Percentiles rank a stretch among this genome's conserved stretches.
Evolutionary conservation across 129 eudicot genomes (phyloP).

Genomic region (Artemisia tridentata): DNA sequence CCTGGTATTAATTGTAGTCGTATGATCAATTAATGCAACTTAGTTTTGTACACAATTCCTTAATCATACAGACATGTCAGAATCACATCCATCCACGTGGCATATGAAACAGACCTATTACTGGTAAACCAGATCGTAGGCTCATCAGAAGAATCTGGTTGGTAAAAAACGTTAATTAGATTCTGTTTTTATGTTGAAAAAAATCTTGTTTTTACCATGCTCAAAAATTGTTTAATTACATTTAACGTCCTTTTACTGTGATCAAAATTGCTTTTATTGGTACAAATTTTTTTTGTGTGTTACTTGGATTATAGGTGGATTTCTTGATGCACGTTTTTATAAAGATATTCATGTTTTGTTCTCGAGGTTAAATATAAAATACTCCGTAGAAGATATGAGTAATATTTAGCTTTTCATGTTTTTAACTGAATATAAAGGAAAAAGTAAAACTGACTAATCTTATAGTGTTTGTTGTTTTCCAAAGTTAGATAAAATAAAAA

Average conservation of each 20-base stretch:
- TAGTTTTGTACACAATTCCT: slow-evolving; percentile 1
- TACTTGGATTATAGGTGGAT: slow-evolving; percentile 10
- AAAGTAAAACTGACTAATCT: no score
- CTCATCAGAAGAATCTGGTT: slow-evolving; percentile 32
- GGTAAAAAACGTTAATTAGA: slow-evolving; percentile 25
- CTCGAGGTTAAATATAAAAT: neutral
- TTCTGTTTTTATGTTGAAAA: slow-evolving; percentile 20
- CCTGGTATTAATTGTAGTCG: slow-evolving; percentile 2
- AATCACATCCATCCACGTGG: slow-evolving; percentile 30
- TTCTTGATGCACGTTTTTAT: slow-evolving; percentile 5
- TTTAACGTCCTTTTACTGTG: neutral
- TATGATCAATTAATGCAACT: slow-evolving; percentile 15
- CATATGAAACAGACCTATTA: slow-evolving; percentile 26
- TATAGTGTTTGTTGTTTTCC: no score
- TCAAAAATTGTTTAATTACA: slow-evolving; percentile 1
- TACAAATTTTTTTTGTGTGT: slow-evolving; percentile 7
- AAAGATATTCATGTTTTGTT: neutral
- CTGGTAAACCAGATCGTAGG: slow-evolving; percentile 24
- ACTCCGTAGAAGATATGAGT: neutral
- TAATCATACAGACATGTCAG: slow-evolving; percentile 9
- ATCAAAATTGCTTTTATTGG: slow-evolving; percentile 1
- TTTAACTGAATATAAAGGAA: neutral
- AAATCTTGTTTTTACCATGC: slow-evolving; percentile 29
- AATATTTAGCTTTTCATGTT: neutral
- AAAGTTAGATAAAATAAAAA: neutral